Evolutionary conservation across 1,139 yeast genomes (phyloP).

Genomic region (Arxiozyma slooffiae): DNA sequence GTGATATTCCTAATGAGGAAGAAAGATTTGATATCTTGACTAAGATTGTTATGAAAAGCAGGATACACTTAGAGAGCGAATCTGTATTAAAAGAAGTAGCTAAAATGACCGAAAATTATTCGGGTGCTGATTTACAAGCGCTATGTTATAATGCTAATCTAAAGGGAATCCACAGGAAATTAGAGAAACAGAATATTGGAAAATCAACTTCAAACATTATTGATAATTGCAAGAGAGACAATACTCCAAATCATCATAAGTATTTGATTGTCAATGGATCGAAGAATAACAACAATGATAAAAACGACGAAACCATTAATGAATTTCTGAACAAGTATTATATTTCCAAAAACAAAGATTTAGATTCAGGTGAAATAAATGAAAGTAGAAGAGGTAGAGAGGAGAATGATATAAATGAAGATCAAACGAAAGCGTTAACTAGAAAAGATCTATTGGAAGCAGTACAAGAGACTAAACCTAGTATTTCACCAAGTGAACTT

Average conservation of each 20-base stretch:
- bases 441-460: constrained; percentile 54
- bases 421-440: constrained; percentile 31
- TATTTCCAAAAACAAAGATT: neutral
- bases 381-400: neutral
- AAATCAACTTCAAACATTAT: neutral
- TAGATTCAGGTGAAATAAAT: neutral
- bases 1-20: constrained; percentile 68
- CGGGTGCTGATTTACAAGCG: constrained; percentile 95
- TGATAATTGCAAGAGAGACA: neutral
- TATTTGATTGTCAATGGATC: neutral
- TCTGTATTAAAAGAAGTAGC: constrained; percentile 47
- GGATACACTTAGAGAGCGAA: neutral
- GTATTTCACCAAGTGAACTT: constrained; percentile 68
- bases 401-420: constrained; percentile 17
- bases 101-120: constrained; percentile 56
- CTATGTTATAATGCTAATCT: constrained; percentile 84
- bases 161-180: constrained; percentile 74
- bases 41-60: neutral
- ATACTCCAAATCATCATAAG: neutral
- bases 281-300: neutral
- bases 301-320: neutral
- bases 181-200: constrained; percentile 30
- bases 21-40: constrained; percentile 66
- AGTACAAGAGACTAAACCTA: constrained; percentile 69
- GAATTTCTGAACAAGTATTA: neutral